Evolutionary conservation across 805 yeast species (phyloP).

Genomic region (Candida loeiensis): DNA sequence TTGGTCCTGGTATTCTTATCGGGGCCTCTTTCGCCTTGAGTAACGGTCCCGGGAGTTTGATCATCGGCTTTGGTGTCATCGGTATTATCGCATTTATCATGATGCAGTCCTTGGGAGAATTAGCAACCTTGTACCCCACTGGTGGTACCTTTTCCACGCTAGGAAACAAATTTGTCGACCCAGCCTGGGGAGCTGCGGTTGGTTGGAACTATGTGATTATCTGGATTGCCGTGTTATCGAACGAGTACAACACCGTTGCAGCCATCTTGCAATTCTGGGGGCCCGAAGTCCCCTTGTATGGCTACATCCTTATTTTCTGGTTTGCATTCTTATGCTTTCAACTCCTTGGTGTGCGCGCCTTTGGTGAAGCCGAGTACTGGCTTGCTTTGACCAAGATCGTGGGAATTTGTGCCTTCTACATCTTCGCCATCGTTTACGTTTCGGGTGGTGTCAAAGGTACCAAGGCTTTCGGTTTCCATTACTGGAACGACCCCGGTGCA

Average conservation of each 20-base stretch:
- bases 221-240: conserved; percentile 54
- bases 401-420: conserved; percentile 47
- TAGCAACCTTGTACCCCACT: conserved; percentile 51
- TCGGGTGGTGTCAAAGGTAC: conserved; percentile 43
- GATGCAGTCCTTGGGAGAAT: conserved; percentile 56
- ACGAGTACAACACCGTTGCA: conserved; percentile 53
- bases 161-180: conserved; percentile 49
- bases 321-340: conserved; percentile 48
- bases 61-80: conserved; percentile 50
- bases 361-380: conserved; percentile 57
- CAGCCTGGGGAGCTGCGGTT: conserved; percentile 55
- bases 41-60: conserved; percentile 51
- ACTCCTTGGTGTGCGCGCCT: conserved; percentile 47
- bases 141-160: conserved; percentile 50
- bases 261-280: conserved; percentile 50
- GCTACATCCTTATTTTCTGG: conserved; percentile 54
- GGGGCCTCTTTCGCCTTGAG: conserved; percentile 51
- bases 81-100: conserved; percentile 52
- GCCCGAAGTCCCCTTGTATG: conserved; percentile 51
- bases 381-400: conserved; percentile 47
- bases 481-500: conserved; percentile 43
- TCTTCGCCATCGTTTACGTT: conserved; percentile 46
- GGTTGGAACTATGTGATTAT: conserved; percentile 52
- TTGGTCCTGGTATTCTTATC: conserved; percentile 58
- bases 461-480: conserved; percentile 39